Base-by-base conservation (phyloP, 2,329 filamentous ascomycete species). In the Paradendryphiella salina region DNA sequence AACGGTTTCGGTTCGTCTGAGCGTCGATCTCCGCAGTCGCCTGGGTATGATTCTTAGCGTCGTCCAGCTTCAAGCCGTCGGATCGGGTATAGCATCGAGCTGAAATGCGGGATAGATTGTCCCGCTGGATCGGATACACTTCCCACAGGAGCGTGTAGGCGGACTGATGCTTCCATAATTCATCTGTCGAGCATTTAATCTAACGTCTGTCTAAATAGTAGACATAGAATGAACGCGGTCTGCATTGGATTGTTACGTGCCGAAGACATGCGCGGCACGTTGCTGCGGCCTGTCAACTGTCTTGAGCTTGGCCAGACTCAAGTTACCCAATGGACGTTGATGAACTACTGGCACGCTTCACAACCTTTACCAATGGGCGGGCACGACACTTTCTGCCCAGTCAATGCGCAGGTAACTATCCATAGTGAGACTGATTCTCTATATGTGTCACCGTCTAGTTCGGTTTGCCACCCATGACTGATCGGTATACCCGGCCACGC, bases 1-100 rank as follows among this genome's bases (percentile, higher is more conserved):
- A 56, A 57, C 58, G 48, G 57, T 53, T 56, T 44, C 40, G 31
- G 35, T 52, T 50, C 40, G 49, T 45, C 42, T 46, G 48, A 48
- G 56, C 53, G 44, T 54, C 38, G 43, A 52, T 56, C 52, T 52
- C 42, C 53, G 57, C 9, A 26, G 33, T 21, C 26, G 11, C 14
- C 21, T 26, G 37, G 35, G 42, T 47, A 42, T 31, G 31, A 26
- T 28, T 23, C 28, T 34, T 7, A 15, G 28, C 31, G n/a, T 11
- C 20, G 29, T 17, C 29, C 18, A 15, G 13, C 20, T 21, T 34
- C 13, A 20, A 23, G 29, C 7, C 8, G 17, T 20, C 21, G 13
- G 13, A 20, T 36, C 10, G 34, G 20, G 34, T 36, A 36, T 36
- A 36, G 17, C 34, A 18, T 20, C 9, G 13, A n/a, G 10, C 34